Percentiles rank a stretch among this genome's conserved stretches.
Conservation (phyloP, 192 early-diverging fungal species). For the Allomyces macrogynus region DNA sequence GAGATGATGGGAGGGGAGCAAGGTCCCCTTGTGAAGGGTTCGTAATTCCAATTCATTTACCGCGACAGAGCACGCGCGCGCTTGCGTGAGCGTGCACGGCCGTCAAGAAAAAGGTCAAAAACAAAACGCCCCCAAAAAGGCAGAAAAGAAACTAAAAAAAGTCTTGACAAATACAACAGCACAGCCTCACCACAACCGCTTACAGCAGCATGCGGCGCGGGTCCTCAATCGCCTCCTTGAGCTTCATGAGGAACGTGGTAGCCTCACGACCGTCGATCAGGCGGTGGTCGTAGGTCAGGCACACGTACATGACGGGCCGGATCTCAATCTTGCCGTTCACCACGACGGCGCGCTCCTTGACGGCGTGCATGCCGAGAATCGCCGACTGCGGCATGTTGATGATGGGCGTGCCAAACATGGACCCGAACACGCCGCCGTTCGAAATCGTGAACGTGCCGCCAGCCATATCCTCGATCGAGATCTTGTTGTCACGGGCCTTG, state of each 20-base stretch:
- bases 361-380: constrained; percentile 96
- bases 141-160: no score
- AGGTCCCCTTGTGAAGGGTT: no score
- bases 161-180: no score
- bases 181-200: background rate
- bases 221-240: constrained; percentile 95
- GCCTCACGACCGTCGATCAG: constrained; percentile 98
- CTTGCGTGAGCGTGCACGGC: no score
- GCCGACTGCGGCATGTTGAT: constrained; percentile 95
- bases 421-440: constrained; percentile 97
- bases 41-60: no score
- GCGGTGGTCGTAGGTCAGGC: constrained; percentile 96
- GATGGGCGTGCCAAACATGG: constrained; percentile 91
- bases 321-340: constrained; percentile 81
- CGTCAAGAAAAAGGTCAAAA: no score
- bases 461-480: constrained; percentile 93
- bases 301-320: constrained; percentile 93
- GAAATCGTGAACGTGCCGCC: constrained; percentile 99
- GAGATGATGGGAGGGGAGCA: no score
- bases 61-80: no score
- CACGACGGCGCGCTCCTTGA: constrained; percentile 89
- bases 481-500: constrained; percentile 82
- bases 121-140: no score
- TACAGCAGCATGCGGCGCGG: constrained; percentile 67
- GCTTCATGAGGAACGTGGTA: constrained; percentile 87